Evolutionary conservation across 2,329 filamentous ascomycete genomes (phyloP).

Genomic region (Calcarisporium arbuscula): DNA sequence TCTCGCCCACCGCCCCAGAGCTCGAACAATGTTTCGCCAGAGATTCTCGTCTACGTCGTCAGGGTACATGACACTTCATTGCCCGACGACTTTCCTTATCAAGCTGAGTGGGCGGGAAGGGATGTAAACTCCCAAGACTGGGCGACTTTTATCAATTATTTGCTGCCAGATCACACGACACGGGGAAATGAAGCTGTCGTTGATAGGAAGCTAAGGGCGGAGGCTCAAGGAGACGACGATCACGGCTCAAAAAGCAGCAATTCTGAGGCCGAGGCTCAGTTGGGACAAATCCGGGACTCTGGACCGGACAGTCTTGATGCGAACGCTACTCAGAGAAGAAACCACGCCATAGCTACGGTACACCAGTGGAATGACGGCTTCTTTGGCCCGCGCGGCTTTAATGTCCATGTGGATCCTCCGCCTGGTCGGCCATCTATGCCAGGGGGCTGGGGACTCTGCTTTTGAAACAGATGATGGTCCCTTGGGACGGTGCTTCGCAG

Average conservation of each 20-base stretch:
- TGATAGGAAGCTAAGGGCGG: constrained; percentile 41
- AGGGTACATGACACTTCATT: constrained; percentile 26
- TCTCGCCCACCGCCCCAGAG: constrained; percentile 30
- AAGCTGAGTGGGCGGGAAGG: constrained; percentile 27
- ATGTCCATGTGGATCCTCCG: constrained; percentile 26
- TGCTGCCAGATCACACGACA: constrained; percentile 43
- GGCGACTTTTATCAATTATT: constrained; percentile 52
- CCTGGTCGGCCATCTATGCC: constrained; percentile 15
- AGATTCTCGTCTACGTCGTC: constrained; percentile 27
- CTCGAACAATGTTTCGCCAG: constrained; percentile 12
- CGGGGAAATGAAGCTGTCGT: constrained; percentile 39
- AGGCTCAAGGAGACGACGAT: constrained; percentile 26
- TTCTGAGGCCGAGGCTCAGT: constrained; percentile 33
- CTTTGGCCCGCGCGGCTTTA: constrained; percentile 44
- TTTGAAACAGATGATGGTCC: too few species aligned
- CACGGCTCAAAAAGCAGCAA: constrained; percentile 21
- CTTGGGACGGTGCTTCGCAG: too few species aligned
- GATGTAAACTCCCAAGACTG: constrained; percentile 49
- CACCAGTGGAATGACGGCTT: constrained; percentile 53
- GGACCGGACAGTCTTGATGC: constrained; percentile 12
- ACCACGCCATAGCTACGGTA: constrained; percentile 34
- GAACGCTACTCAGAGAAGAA: constrained; percentile 14
- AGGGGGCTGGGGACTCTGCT: constrained; percentile 16
- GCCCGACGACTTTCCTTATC: constrained; percentile 39
- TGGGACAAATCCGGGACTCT: constrained; percentile 25